Evolutionary conservation across 78 protist genomes (phyloP), one percentile per base, ranked within the genome.

Genomic region (Dictyostelium brefeldianum): DNA sequence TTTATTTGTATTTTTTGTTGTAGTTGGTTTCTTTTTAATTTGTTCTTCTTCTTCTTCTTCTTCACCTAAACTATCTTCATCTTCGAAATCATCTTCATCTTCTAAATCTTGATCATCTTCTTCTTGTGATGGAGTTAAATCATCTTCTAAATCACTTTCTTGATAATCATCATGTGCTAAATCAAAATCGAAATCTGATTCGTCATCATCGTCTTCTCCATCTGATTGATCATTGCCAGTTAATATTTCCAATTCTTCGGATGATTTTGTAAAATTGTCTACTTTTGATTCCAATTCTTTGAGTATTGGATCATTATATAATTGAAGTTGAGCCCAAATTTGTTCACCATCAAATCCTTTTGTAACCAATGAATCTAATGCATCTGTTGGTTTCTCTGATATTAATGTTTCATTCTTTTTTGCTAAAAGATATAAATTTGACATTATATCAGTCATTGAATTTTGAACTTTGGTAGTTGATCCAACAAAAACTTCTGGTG

Each of bases 271-370:
- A 14, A 80, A 78, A 20, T 22, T 29, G 17, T 81, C 48, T 41
- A 83, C 46, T 31, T 51, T 67, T 65, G 17, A 80, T 48, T 53
- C 67, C 7, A 78, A 31, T 9, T 57, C 27, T 17, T 36, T 22
- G 6, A 94, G 22, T 3, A 91, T 27, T 47, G 96, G 96, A 62
- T 71, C 78, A 73, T 89, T 95, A 20, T 20, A 89, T 27, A 95
- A 31, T 74, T 92, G 69, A 31, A 95, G 47, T 81, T 94, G 94
- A 48, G 80, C 50, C 96, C 96, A 95, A 22, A 95, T 69, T 65
- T 94, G 96, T 65, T 95, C 96, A 14, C 64, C 62, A 78, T 95
- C 96, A n/a, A 92, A 92, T 18, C 92, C 95, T 2, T 73, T 67
- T 17, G 78, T n/a, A 3, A 74, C 47, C 46, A 95, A 64, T 22